These are phyloP conservation scores for Trametes versicolor DNA, from an alignment of 1,284 basidiomycete genomes.

Conservation along the genomic window DNA sequence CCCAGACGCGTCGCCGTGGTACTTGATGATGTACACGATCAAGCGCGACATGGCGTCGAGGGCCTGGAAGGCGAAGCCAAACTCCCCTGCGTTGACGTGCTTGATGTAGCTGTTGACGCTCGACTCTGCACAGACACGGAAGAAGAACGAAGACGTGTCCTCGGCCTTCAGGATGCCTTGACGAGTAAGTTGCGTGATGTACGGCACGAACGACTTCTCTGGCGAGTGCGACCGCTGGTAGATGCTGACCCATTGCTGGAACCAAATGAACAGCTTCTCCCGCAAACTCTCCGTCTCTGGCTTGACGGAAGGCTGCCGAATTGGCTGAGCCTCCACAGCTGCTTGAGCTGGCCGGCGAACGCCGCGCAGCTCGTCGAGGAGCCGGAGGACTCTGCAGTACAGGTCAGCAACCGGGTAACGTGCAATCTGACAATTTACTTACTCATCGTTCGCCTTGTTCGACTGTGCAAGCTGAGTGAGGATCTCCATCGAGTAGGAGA, in stretches of 20 bases:
- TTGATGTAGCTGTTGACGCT: conserved; percentile 94
- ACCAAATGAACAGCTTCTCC: conserved; percentile 78
- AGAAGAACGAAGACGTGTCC: conserved; percentile 97
- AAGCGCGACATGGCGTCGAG: conserved; percentile 96
- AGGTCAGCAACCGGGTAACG: conserved; percentile 23
- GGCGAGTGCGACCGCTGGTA: conserved; percentile 92
- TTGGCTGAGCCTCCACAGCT: conserved; percentile 48
- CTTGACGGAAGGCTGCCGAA: conserved; percentile 62
- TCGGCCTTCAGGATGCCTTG: conserved; percentile 97
- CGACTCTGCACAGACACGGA: conserved; percentile 96
- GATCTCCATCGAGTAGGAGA: conserved; percentile 86
- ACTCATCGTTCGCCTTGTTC: conserved; percentile 86
- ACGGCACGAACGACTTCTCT: conserved; percentile 97
- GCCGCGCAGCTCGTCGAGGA: conserved; percentile 81
- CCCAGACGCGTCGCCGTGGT: conserved; percentile 93
- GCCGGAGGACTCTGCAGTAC: conserved; percentile 56
- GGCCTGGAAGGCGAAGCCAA: conserved; percentile 86
- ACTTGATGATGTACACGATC: conserved; percentile 99
- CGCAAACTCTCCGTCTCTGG: conserved; percentile 77
- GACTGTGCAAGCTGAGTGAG: conserved; percentile 77
- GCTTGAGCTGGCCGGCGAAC: conserved; percentile 56
- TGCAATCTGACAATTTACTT: conserved; percentile 44
- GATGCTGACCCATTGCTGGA: conserved; percentile 95
- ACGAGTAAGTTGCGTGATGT: conserved; percentile 95
- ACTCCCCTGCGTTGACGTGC: conserved; percentile 82